Evolutionary conservation across 2,329 filamentous ascomycete genomes (phyloP), one percentile per base, ranked within the genome.

Genomic region (Talaromyces sp.): DNA sequence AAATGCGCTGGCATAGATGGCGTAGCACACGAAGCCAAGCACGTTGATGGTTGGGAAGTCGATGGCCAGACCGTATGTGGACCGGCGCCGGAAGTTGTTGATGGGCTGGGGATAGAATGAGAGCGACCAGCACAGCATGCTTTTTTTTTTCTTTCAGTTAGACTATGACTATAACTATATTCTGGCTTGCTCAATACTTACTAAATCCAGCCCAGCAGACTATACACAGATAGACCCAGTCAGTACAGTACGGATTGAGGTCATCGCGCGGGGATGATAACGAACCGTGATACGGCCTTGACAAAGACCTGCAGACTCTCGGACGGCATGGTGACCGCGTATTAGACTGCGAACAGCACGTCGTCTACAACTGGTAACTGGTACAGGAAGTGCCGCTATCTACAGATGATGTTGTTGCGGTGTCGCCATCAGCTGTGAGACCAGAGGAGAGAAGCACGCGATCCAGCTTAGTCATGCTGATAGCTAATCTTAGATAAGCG

Each of bases 31-130:
- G 70, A 85, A 87, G 1, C 85, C 85, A 27, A 83, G 85, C 65
- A 88, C 86, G 51, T 80, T 91, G 68, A 90, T 85, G 31, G 78
- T 89, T 10, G 92, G 92, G 70, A 96, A 97, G 75, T 97, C 93
- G 66, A 96, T 88, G 0, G 92, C 91, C 4, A 94, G 88, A 47
- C 95, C 95, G 23, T 86, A 83, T 4, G 93, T 97, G 8, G 91
- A 90, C 61, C 86, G 85, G 59, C 92, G 88, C 33, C 81, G 81
- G 74, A 83, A 89, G 81, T 97, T 98, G 65, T 92, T 84, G 64
- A 96, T 78, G 6, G 90, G 87, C 73, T 98, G 95, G 1, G 94
- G 93, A 75, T 98, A 98, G 79, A 97, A 98, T 16, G 92, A 96
- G 16, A 88, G 78, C 12, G 90, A 94, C 94, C 94, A 95, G 75